phyloP scores from a whole-genome alignment of 2,329 filamentous ascomycete species.

The Penicillium brasilianum region DNA sequence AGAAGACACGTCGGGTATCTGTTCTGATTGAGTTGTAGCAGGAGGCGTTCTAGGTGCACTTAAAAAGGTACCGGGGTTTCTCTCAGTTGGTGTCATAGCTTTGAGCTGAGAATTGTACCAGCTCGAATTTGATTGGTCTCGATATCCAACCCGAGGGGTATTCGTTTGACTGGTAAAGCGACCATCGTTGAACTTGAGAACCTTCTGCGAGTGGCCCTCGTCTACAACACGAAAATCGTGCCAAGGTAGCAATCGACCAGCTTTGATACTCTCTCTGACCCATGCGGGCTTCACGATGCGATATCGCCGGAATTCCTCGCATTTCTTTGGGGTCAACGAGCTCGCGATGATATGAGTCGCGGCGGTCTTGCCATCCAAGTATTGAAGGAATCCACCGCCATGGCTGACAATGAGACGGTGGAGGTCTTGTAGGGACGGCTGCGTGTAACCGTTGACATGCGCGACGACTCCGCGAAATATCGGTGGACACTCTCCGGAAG shows the following conservation, averaged over 20 bases:
- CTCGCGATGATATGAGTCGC: conserved; percentile 96
- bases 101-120: conserved; percentile 80
- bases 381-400: conserved; percentile 94
- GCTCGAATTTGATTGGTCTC: conserved; percentile 78
- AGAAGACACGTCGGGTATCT: not conserved
- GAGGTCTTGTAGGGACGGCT: conserved; percentile 87
- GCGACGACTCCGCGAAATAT: conserved; percentile 92
- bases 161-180: conserved; percentile 70
- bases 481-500: conserved; percentile 71
- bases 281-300: conserved; percentile 93
- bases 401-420: conserved; percentile 86
- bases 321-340: conserved; percentile 88
- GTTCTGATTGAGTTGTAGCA: not conserved
- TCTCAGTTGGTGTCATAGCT: conserved; percentile 36
- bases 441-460: conserved; percentile 94
- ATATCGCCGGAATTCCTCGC: conserved; percentile 83
- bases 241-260: conserved; percentile 85
- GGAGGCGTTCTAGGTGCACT: conserved; percentile 1
- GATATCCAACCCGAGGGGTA: conserved; percentile 68
- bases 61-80: conserved; percentile 20
- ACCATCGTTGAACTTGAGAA: conserved; percentile 68
- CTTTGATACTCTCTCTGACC: conserved; percentile 86
- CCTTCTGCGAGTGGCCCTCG: conserved; percentile 80
- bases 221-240: conserved; percentile 81
- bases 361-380: conserved; percentile 90